Evolutionary conservation across 768 basidiomycete species (phyloP), one percentile per base, ranked within the genome.

Genomic region (Naganishia friedmannii): DNA sequence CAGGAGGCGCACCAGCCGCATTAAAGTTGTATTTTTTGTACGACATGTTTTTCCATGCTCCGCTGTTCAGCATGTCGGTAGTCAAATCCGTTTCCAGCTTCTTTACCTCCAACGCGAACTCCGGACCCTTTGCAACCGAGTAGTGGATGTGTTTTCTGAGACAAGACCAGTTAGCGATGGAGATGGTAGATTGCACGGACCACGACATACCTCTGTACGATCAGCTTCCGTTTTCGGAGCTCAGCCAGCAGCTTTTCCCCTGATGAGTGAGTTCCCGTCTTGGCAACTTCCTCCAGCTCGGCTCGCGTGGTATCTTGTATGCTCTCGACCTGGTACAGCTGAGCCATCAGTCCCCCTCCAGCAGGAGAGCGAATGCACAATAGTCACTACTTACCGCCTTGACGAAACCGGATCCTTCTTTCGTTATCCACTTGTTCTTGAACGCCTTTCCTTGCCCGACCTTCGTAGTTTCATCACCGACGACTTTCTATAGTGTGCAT

Each of bases 11-110:
- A 65, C 96, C 96, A 73, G 93, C 93, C 0, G 96, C 94, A 74
- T 95, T 93, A 75, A 98, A 98, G 83, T 99, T 99, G 83, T 98
- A 99, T 81, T 94, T 93, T 80, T 99, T 99, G 86, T 91, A 99
- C 10, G 85, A 86, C 0, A 95, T 86, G 0, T 88, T 89, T 82
- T 96, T 94, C 96, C 96, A 98, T 21, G 91, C 83, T 8, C 94
- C 96, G 46, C 95, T 98, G 75, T 6, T 85, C 28, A 99, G 83
- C 90, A 98, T 95, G 69, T 99, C 96, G 7, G 87, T 90, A 0
- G 96, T 98, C 67, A 99, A 83, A 83, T 98, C 96, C 15, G 96
- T 97, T 82, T 98, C 94, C 7, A 88, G 90, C 83, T 96, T 97
- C 53, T 89, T 88, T 5, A 89, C 90, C 21, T 91, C 92, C 1